Base-by-base conservation (phyloP, 768 basidiomycete genomes). In the Panus rudis region DNA sequence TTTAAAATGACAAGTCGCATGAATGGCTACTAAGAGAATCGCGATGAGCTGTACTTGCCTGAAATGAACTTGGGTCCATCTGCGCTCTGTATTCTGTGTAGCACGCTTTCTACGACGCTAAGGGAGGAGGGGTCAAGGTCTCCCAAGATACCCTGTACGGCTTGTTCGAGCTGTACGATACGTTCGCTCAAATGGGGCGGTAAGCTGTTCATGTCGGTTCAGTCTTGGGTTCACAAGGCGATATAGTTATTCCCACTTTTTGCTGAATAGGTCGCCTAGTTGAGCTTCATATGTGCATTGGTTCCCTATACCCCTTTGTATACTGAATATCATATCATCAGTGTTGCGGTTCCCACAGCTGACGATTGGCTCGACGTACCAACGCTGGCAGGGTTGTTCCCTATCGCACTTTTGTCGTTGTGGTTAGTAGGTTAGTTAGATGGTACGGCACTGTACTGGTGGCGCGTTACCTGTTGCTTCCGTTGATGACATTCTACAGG, bases 381-480 rank as follows among this genome's bases (percentile, higher is more conserved):
- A 56, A 50, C 54, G 41, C 10, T 47, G 46, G 42, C 54, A 56
- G 19, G 54, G 54, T 20, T 49, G 54, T 8, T 50, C 54, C n/a
- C 54, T 48, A 34, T 56, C 54, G 45, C 54, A 56, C 54, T 56
- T 25, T 19, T 7, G 14, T n/a, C n/a, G n/a, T n/a, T n/a, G n/a
- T n/a, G n/a, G n/a, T n/a, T n/a, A n/a, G n/a, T n/a, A n/a, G n/a
- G n/a, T n/a, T n/a, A n/a, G n/a, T n/a, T n/a, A n/a, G n/a, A n/a
- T n/a, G n/a, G n/a, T n/a, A n/a, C n/a, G n/a, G n/a, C n/a, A n/a
- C n/a, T n/a, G n/a, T n/a, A n/a, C n/a, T n/a, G n/a, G n/a, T n/a
- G n/a, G n/a, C n/a, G n/a, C n/a, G 43, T 30, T 23, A 47, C 54
- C 48, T 56, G 54, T 32, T 56, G 54, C 33, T 56, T 56, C 43